Percentiles rank a stretch among this genome's conserved stretches.
Conservation (phyloP, 73 alveolate species). For the Paramecium octaurelia region DNA sequence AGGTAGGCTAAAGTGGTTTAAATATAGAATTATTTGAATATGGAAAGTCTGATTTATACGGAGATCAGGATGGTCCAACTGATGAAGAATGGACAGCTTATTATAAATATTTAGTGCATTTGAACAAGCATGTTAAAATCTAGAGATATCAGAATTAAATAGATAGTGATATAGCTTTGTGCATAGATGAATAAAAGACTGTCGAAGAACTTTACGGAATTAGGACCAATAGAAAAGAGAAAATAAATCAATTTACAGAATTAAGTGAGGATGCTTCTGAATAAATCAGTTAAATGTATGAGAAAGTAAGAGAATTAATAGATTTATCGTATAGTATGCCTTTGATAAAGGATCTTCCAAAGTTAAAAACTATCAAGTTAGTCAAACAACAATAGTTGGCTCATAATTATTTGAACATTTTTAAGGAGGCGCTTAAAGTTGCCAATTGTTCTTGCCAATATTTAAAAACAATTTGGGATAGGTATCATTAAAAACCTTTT, state of each 20-base stretch:
- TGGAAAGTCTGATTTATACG: conserved; percentile 15
- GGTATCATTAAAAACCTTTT: neutral
- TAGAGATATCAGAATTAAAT: neutral
- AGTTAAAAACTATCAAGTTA: neutral
- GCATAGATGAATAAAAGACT: neutral
- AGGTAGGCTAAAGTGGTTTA: conserved; percentile 2
- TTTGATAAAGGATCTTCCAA: neutral
- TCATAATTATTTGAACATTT: neutral
- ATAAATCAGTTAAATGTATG: neutral
- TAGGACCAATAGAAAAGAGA: neutral
- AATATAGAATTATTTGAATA: neutral
- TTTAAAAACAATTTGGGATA: conserved; percentile 9
- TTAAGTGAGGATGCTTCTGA: neutral
- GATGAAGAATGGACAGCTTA: conserved; percentile 42
- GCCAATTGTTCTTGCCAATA: neutral
- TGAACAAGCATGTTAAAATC: neutral
- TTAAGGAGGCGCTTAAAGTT: conserved; percentile 10
- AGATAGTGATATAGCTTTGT: neutral
- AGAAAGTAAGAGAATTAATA: neutral
- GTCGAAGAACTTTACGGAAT: neutral
- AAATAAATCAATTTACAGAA: neutral
- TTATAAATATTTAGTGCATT: conserved; percentile 23
- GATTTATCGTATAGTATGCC: neutral
- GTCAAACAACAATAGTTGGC: neutral
- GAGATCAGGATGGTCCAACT: conserved; percentile 7